A percentile compares a stretch with the other conserved stretches of the same genome.
Evolutionary conservation across 2,329 filamentous ascomycete genomes (phyloP).

Genomic region (Elsinoe necatrix): DNA sequence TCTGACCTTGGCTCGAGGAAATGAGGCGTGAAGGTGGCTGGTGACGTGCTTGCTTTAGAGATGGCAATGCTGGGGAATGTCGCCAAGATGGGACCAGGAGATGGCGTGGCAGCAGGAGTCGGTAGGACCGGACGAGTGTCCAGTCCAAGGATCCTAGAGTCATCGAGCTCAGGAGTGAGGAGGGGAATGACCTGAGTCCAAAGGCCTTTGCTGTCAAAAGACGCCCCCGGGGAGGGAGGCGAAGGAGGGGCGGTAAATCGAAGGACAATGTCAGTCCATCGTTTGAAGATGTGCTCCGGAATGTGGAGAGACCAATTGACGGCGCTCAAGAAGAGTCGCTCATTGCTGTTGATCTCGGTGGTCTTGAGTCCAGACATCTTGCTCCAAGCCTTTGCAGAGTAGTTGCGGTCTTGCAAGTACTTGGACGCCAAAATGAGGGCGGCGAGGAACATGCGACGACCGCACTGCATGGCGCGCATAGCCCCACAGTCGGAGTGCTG

Average conservation of each 20-base stretch:
- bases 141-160: slow-evolving; percentile 18
- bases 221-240: slow-evolving; percentile 25
- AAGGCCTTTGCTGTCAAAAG: slow-evolving; percentile 18
- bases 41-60: slow-evolving; percentile 38
- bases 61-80: slow-evolving; percentile 19
- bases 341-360: slow-evolving; percentile 91
- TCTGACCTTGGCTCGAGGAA: slow-evolving; percentile 45
- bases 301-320: slow-evolving; percentile 96
- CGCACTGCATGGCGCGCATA: slow-evolving; percentile 80
- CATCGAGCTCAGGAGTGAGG: slow-evolving; percentile 51
- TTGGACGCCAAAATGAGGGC: slow-evolving; percentile 94
- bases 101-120: neutral
- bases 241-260: slow-evolving; percentile 60
- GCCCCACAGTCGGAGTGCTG: slow-evolving; percentile 64
- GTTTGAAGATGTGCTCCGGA: slow-evolving; percentile 75
- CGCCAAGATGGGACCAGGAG: slow-evolving; percentile 11
- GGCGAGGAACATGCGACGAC: slow-evolving; percentile 92
- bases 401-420: slow-evolving; percentile 96
- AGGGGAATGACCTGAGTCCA: slow-evolving; percentile 46
- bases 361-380: slow-evolving; percentile 97
- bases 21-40: slow-evolving; percentile 34
- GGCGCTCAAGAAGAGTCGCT: slow-evolving; percentile 80
- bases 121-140: neutral
- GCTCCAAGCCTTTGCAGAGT: slow-evolving; percentile 94
- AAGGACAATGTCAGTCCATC: slow-evolving; percentile 88